Evolutionary conservation across 148 eudicot genomes (phyloP), one percentile per base, ranked within the genome.

Genomic region (Vaccinium darrowii): DNA sequence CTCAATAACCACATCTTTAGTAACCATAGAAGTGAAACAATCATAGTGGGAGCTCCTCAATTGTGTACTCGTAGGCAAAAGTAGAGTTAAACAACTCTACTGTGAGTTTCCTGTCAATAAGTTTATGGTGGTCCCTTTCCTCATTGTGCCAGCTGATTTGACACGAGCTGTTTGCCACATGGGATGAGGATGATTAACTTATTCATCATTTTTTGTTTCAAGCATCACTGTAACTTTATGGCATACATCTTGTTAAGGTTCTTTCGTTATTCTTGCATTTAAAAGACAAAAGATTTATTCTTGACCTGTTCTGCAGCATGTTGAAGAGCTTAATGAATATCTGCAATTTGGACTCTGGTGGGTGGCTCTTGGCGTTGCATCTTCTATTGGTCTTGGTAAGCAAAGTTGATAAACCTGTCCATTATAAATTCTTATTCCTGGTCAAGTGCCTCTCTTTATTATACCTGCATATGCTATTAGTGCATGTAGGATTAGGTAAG

Each of bases 311-410:
- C 75, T 90, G 90, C 95, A 96, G 98, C 98, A 96, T 89, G 86
- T 93, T 83, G 92, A 92, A 84, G 98, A 93, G 91, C 81, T 91
- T 84, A 88, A 85, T 74, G 88, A 84, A 47, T 93, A 94, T 89
- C 65, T 90, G 53, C 91, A 86, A 90, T 96, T 92, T 91, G 95
- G 91, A 85, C 76, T 96, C 79, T 96, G 99, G 99, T 96, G 99
- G 99, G 86, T 90, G 87, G 94, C 95, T 56, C 98, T 96, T 88
- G 99, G 99, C 76, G 94, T 96, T 88, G 99, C 98, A 69, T 96
- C 99, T 86, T 96, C 99, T 71, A 93, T 96, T 89, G 99, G 99
- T 80, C 97, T 96, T 86, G 99, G 99, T 96, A 89, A 86, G 98
- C 43, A 78, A 79, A 69, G 23, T n/a, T 62, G 11, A 47, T 53